phyloP scores from a whole-genome alignment of 495 filamentous ascomycete genomes.

The Tuber umbilicatum region DNA sequence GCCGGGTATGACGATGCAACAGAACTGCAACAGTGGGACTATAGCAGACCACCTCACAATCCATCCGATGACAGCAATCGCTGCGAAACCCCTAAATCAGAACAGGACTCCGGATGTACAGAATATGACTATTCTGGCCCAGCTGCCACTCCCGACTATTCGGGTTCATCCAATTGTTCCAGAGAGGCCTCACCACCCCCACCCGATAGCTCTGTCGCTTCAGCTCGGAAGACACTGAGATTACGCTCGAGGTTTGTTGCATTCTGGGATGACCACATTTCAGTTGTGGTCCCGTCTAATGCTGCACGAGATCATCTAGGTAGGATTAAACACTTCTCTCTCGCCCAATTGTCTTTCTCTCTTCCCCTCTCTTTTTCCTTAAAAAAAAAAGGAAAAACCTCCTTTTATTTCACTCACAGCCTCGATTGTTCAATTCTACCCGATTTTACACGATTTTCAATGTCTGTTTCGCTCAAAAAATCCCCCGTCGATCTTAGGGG shows the following conservation, averaged over 20 bases:
- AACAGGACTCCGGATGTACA: neutral
- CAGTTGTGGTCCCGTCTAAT: slow-evolving; percentile 46
- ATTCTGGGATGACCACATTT: slow-evolving; percentile 48
- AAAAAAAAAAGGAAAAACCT: neutral
- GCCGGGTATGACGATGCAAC: neutral
- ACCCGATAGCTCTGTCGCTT: neutral
- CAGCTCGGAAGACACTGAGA: neutral
- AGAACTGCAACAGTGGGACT: neutral
- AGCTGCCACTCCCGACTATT: neutral
- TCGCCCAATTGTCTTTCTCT: slow-evolving; percentile 9
- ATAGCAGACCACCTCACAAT: neutral
- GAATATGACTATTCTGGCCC: neutral
- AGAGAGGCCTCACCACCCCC: neutral
- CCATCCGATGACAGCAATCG: neutral
- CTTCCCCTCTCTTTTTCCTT: slow-evolving; percentile 11
- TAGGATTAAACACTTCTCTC: slow-evolving; percentile 40
- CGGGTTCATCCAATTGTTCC: neutral
- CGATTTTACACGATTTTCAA: neutral
- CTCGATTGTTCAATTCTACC: slow-evolving; percentile 28
- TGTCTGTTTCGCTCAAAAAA: neutral
- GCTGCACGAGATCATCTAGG: slow-evolving; percentile 52
- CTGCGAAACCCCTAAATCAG: neutral
- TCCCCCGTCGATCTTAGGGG: neutral
- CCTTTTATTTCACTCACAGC: slow-evolving; percentile 24
- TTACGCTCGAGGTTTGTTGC: slow-evolving; percentile 24